Base-by-base conservation (phyloP, 768 basidiomycete species). In the Panellus pusillus region DNA sequence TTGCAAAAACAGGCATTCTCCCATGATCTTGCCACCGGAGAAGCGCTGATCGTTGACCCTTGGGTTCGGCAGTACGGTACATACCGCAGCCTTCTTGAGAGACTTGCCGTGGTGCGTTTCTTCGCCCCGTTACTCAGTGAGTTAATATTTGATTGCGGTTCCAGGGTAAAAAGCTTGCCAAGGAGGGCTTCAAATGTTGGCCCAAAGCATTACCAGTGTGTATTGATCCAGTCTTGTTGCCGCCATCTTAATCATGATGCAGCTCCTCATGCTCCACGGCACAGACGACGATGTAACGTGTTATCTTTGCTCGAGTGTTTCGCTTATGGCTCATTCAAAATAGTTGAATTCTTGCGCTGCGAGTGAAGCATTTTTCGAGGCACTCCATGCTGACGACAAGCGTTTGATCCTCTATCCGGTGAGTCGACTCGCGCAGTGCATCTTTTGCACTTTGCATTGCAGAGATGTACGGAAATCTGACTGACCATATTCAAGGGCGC, bases 281-380 rank as follows among this genome's bases (percentile, higher is more conserved):
- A 50, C 49, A 20, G 49, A 40, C 5, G 49, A 50, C n/a, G 49
- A 50, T 17, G 49, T 43, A 27, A n/a, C 17, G 18, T 36, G 8
- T 12, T 43, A 7, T 50, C n/a, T 20, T 15, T 35, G 8, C 12
- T 18, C 13, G 7, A 13, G 4, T 20, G 18, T 20, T 39, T 2
- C 1, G 11, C 11, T n/a, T n/a, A n/a, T n/a, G n/a, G n/a, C 27
- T 44, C 43, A 29, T 32, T 12, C 29, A 15, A 31, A 28, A 38
- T 17, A 51, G 50, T 36, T 44, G 42, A 51, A 51, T n/a, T 51
- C 50, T 44, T 51, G 50, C 43, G 8, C 50, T 28, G 19, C 42
- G 17, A 51, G 42, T 12, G 50, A 51, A n/a, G 18, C 43, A 24
- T 51, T 51, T 35, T 37, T 44, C 42, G 37, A 44, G 14, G 19